These are phyloP conservation scores for Vitis rupestris DNA, from an alignment of 164 flowering plant species.

Conservation along the genomic window DNA sequence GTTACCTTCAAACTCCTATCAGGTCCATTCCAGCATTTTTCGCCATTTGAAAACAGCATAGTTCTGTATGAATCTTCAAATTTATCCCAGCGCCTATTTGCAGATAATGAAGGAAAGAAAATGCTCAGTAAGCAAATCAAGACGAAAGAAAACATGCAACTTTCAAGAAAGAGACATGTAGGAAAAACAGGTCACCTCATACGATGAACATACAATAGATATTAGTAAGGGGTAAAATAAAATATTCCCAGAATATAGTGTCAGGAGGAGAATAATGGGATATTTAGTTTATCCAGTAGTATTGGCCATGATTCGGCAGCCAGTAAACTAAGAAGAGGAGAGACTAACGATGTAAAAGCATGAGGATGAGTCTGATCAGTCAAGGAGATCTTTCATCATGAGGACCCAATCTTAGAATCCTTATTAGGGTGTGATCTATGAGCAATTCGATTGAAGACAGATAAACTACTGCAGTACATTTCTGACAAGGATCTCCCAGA, in stretches of 20 bases:
- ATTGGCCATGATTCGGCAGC: background rate
- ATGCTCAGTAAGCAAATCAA: background rate
- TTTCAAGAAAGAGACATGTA: background rate
- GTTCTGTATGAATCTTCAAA: constrained; percentile 72
- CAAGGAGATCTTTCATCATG: too few species aligned
- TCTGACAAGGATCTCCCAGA: background rate
- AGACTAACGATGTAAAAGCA: background rate
- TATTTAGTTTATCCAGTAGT: background rate
- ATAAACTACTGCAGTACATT: background rate
- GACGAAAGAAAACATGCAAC: background rate
- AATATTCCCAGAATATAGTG: background rate
- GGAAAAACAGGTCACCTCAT: background rate
- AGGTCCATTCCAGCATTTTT: constrained; percentile 98
- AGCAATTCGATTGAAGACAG: too few species aligned
- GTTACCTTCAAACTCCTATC: constrained; percentile 92
- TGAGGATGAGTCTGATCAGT: background rate
- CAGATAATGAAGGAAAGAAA: constrained; percentile 1
- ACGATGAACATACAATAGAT: background rate
- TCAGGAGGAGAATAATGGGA: background rate
- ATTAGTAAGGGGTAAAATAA: background rate
- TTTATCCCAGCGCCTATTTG: constrained; percentile 81
- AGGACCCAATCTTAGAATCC: too few species aligned
- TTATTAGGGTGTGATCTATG: too few species aligned
- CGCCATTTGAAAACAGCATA: constrained; percentile 82
- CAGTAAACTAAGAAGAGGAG: background rate